Conservation (phyloP, 345 rosid genomes). For the Odontarrhena argentea region DNA sequence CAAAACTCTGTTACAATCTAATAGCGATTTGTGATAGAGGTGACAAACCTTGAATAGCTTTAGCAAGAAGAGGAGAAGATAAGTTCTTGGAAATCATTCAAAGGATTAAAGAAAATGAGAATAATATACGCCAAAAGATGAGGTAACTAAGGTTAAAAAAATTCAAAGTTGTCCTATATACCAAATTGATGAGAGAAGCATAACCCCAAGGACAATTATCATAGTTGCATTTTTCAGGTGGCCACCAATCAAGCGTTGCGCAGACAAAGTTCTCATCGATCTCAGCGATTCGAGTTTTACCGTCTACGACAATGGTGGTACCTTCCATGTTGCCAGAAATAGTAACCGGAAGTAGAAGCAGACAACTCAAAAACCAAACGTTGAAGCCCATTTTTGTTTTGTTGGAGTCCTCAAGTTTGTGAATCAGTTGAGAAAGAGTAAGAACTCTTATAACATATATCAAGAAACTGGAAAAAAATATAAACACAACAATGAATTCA, state of each 20-base stretch:
- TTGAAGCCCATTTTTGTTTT: conserved; percentile 37
- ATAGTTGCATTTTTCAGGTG: conserved; percentile 94
- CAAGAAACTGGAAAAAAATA: conserved; percentile 7
- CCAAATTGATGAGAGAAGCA: conserved; percentile 76
- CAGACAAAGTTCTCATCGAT: conserved; percentile 83
- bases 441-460: not conserved
- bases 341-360: conserved; percentile 40
- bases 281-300: conserved; percentile 51
- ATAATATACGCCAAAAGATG: not conserved
- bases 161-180: conserved; percentile 24
- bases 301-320: conserved; percentile 59
- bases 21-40: conserved; percentile 1
- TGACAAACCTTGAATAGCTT: conserved; percentile 75
- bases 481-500: not conserved
- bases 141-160: conserved; percentile 1
- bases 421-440: not conserved
- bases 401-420: conserved; percentile 27
- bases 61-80: conserved; percentile 72
- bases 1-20: not conserved
- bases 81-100: conserved; percentile 61
- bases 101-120: conserved; percentile 8
- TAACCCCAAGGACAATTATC: conserved; percentile 87
- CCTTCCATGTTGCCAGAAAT: conserved; percentile 47
- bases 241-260: conserved; percentile 99
- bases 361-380: conserved; percentile 38